Conservation (phyloP, 1,139 yeast genomes). For the Hyphopichia fennica region DNA sequence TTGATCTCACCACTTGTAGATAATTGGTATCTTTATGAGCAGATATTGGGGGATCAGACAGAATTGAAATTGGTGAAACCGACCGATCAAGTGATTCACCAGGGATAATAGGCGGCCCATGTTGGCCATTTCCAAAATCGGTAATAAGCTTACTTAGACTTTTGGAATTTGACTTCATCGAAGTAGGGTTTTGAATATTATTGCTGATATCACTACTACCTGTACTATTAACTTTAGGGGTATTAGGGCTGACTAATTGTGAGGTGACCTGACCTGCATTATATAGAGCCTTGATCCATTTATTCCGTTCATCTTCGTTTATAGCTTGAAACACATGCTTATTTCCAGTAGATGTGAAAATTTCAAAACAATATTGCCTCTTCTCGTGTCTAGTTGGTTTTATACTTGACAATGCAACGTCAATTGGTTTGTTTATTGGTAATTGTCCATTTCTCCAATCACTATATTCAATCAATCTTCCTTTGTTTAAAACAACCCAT, state of each 20-base stretch:
- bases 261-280: conserved; percentile 47
- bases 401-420: conserved; percentile 69
- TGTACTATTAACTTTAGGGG: not conserved
- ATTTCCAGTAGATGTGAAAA: conserved; percentile 67
- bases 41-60: conserved; percentile 18
- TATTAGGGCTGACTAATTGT: conserved; percentile 14
- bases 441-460: conserved; percentile 79
- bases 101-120: conserved; percentile 14
- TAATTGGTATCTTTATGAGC: conserved; percentile 23
- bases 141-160: conserved; percentile 11
- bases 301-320: conserved; percentile 62
- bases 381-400: conserved; percentile 51
- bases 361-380: conserved; percentile 68
- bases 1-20: conserved; percentile 45
- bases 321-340: conserved; percentile 79
- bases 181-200: not conserved
- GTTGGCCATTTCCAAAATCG: conserved; percentile 10
- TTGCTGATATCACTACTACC: not conserved
- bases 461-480: conserved; percentile 67
- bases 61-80: conserved; percentile 36
- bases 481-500: conserved; percentile 76
- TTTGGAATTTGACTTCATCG: not conserved
- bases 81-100: conserved; percentile 20
- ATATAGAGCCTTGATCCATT: conserved; percentile 65
- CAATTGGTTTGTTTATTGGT: conserved; percentile 69